Conservation (phyloP, 495 filamentous ascomycete genomes). For the Annulohypoxylon bovei region DNA sequence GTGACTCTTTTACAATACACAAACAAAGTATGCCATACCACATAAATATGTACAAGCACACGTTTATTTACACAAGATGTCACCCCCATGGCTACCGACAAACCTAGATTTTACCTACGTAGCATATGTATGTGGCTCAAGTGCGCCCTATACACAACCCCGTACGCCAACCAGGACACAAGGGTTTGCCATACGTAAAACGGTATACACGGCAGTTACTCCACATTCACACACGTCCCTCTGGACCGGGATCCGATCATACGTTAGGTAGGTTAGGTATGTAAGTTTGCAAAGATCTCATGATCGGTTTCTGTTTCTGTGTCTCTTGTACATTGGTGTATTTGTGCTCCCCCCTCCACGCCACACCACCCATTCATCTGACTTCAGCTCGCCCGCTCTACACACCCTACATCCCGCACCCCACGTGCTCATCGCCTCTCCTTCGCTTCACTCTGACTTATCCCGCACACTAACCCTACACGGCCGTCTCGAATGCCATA, state of each 20-base stretch:
- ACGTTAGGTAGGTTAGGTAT: too few relatives aligned
- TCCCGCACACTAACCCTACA: slow-evolving; percentile 70
- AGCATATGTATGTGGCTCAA: neutral
- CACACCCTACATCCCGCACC: neutral
- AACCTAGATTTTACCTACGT: neutral
- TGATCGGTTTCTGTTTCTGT: neutral
- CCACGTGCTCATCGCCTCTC: neutral
- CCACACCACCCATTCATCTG: neutral
- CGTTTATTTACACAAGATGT: too few relatives aligned
- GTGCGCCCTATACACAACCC: neutral
- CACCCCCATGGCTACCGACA: neutral
- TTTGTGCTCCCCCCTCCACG: neutral
- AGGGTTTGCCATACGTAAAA: neutral
- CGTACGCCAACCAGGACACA: neutral
- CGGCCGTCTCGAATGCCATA: slow-evolving; percentile 75
- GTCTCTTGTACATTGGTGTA: neutral
- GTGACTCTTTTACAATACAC: neutral
- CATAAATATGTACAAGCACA: neutral
- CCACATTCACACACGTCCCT: neutral
- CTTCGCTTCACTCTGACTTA: slow-evolving; percentile 17
- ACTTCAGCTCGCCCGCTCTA: too few relatives aligned
- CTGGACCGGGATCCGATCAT: neutral
- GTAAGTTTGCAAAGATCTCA: slow-evolving; percentile 11
- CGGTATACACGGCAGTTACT: neutral
- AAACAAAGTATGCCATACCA: neutral